Evolutionary conservation across 2,329 filamentous ascomycete species (phyloP).

Genomic region (Xylariales sp.): DNA sequence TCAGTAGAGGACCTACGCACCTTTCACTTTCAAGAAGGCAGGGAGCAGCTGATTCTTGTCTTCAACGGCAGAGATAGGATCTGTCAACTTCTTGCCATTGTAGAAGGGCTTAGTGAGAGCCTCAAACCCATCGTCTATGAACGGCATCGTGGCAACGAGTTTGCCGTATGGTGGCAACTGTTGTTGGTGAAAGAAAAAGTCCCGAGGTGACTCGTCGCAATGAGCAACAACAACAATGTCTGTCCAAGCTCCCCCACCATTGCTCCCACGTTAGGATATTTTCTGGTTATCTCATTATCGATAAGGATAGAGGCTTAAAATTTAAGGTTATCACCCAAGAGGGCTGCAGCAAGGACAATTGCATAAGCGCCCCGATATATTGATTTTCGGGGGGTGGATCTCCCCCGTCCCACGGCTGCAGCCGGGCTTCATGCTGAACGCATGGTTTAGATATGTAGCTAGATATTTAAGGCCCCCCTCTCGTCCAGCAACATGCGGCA

Average conservation of each 20-base stretch:
- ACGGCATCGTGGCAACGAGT: slow-evolving; percentile 57
- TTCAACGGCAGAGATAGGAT: slow-evolving; percentile 72
- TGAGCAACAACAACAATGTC: slow-evolving; percentile 18
- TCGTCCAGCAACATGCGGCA: too few species aligned
- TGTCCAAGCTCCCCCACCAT: slow-evolving; percentile 33
- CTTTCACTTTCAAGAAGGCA: slow-evolving; percentile 98
- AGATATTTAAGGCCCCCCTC: too few species aligned
- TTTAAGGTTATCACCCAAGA: slow-evolving; percentile 40
- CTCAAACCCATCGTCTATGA: slow-evolving; percentile 72
- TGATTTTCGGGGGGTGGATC: slow-evolving; percentile 22
- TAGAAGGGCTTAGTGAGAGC: slow-evolving; percentile 75
- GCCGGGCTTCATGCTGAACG: not conserved
- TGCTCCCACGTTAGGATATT: slow-evolving; percentile 22
- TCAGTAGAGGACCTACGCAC: slow-evolving; percentile 52
- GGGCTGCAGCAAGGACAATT: slow-evolving; percentile 33
- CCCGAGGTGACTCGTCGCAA: slow-evolving; percentile 27
- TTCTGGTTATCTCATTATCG: slow-evolving; percentile 39
- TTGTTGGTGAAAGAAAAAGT: slow-evolving; percentile 28
- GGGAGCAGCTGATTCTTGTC: slow-evolving; percentile 98
- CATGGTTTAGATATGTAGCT: not conserved
- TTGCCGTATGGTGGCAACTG: slow-evolving; percentile 31
- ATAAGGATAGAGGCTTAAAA: slow-evolving; percentile 39
- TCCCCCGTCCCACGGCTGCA: not conserved
- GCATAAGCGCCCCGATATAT: slow-evolving; percentile 36
- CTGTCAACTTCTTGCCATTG: slow-evolving; percentile 74